A percentile compares a stretch with the other conserved stretches of the same genome.
Conservation (phyloP, 306 rosid genomes). For the Lupinus albus region DNA sequence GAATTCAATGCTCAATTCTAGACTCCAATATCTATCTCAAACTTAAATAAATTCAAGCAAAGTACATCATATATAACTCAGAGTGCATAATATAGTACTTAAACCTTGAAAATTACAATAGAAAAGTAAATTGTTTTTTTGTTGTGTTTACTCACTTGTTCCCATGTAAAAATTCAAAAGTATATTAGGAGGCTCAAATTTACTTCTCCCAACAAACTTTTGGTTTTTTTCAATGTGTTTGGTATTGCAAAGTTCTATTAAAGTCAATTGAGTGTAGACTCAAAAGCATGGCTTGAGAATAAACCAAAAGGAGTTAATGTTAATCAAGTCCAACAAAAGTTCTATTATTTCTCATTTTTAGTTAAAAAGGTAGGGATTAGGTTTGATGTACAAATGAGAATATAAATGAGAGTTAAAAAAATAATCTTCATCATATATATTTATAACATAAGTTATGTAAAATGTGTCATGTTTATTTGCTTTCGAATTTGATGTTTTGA, state of each 20-base stretch:
- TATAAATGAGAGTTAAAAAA: too few species aligned
- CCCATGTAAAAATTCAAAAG: neutral
- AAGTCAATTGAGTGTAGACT: conserved; percentile 2
- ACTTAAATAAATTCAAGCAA: neutral
- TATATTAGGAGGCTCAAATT: conserved; percentile 25
- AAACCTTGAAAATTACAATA: conserved; percentile 13
- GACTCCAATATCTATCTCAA: neutral
- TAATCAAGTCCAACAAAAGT: too few species aligned
- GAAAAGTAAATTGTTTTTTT: conserved; percentile 18
- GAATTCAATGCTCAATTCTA: too few species aligned
- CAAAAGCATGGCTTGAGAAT: too few species aligned
- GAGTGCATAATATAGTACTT: conserved; percentile 3
- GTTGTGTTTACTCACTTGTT: conserved; percentile 2
- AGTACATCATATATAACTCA: conserved; percentile 14
- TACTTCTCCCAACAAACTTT: conserved; percentile 32
- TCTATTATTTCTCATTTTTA: too few species aligned
- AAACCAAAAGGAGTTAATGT: too few species aligned
- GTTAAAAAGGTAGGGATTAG: too few species aligned
- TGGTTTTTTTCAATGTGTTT: conserved; percentile 30
- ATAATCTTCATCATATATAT: too few species aligned
- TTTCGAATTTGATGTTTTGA: conserved; percentile 1
- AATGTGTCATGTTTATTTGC: neutral
- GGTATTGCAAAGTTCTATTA: too few species aligned
- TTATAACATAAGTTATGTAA: too few species aligned
- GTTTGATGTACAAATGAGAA: too few species aligned